Percentiles rank a stretch among this genome's conserved stretches.
These are phyloP conservation scores for Orbilia ellipsospora DNA, from an alignment of 2,329 filamentous ascomycete genomes.

Conservation along the genomic window DNA sequence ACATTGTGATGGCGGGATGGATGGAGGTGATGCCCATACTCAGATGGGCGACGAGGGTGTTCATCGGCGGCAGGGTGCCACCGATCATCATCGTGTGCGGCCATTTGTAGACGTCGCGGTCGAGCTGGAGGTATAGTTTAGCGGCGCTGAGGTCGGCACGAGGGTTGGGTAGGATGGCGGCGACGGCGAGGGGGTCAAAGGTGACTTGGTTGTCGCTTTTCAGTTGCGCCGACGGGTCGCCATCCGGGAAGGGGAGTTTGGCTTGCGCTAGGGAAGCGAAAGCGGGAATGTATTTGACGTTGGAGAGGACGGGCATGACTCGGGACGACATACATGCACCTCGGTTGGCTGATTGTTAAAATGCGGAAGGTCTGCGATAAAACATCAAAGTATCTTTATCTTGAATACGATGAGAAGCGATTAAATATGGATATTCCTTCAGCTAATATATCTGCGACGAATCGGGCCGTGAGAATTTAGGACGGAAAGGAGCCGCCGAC, in stretches of 20 bases:
- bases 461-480: background rate
- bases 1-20: constrained; percentile 60
- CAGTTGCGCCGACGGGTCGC: constrained; percentile 12
- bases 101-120: constrained; percentile 60
- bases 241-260: constrained; percentile 31
- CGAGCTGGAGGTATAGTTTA: constrained; percentile 60
- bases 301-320: background rate
- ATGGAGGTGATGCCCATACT: constrained; percentile 57
- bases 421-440: background rate
- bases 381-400: background rate
- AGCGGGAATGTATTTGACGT: background rate
- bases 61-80: constrained; percentile 60
- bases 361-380: background rate
- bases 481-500: background rate
- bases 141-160: constrained; percentile 60
- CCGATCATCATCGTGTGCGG: constrained; percentile 61
- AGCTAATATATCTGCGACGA: background rate
- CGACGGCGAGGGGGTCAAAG: constrained; percentile 61
- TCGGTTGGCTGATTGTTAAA: background rate
- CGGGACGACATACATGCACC: background rate
- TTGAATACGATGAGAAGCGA: background rate
- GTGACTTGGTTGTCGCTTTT: constrained; percentile 56
- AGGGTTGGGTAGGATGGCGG: constrained; percentile 60
- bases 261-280: constrained; percentile 2
- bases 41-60: constrained; percentile 61